Percentiles rank a stretch among this genome's conserved stretches.
phyloP scores from a whole-genome alignment of 805 yeast species.

The Schwanniomyces polymorphus region DNA sequence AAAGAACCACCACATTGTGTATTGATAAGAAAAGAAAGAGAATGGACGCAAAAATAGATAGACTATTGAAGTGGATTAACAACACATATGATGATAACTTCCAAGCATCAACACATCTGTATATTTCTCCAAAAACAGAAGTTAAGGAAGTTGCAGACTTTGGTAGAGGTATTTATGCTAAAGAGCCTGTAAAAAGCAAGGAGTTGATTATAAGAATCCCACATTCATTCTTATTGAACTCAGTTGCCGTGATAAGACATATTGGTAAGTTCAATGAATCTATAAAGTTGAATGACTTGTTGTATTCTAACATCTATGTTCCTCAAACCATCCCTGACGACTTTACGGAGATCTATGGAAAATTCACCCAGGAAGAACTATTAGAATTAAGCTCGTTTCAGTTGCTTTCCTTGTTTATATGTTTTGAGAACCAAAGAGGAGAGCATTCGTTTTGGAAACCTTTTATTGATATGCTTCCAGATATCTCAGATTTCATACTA shows the following conservation, averaged over 20 bases:
- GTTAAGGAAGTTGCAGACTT: conserved; percentile 37
- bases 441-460: conserved; percentile 62
- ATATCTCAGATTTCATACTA: conserved; percentile 46
- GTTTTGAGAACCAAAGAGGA: conserved; percentile 42
- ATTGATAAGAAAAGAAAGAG: neutral
- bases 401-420: conserved; percentile 50
- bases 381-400: conserved; percentile 57
- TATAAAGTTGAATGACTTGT: conserved; percentile 24
- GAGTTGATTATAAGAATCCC: conserved; percentile 58
- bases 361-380: conserved; percentile 32
- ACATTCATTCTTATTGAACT: conserved; percentile 57
- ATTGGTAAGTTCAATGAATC: conserved; percentile 42
- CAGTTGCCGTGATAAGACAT: conserved; percentile 46
- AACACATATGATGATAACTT: conserved; percentile 19
- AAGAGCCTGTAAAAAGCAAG: conserved; percentile 30
- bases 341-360: conserved; percentile 29
- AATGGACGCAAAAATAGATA: conserved; percentile 11
- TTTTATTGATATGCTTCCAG: conserved; percentile 66
- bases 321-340: conserved; percentile 22
- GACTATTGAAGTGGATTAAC: conserved; percentile 30
- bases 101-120: conserved; percentile 19
- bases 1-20: neutral
- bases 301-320: conserved; percentile 17
- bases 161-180: conserved; percentile 67
- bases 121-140: conserved; percentile 39